A percentile compares a stretch with the other conserved stretches of the same genome.
Conservation (phyloP, 2,329 filamentous ascomycete species). For the Capronia americana region DNA sequence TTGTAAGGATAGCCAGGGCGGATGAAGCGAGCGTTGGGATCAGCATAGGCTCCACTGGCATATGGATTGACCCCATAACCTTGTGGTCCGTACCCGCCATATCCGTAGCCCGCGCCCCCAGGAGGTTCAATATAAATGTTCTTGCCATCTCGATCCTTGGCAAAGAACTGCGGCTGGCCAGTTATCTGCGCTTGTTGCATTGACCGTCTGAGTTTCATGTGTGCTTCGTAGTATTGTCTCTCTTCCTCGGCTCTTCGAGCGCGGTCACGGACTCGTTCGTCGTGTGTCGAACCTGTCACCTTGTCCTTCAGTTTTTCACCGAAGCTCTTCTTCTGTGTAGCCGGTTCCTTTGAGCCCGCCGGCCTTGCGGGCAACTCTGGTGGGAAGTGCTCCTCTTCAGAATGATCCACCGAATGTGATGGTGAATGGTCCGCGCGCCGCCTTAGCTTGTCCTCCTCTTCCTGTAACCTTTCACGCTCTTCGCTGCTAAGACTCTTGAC, state of each 20-base stretch:
- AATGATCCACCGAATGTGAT: constrained; percentile 22
- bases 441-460: constrained; percentile 42
- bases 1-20: constrained; percentile 58
- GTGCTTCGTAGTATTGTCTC: constrained; percentile 58
- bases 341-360: constrained; percentile 26
- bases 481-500: constrained; percentile 55
- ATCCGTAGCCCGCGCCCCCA: constrained; percentile 37
- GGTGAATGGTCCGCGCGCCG: constrained; percentile 28
- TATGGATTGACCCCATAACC: constrained; percentile 55
- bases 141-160: constrained; percentile 60
- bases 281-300: constrained; percentile 63
- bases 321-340: constrained; percentile 50
- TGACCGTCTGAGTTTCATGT: constrained; percentile 58
- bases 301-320: constrained; percentile 66
- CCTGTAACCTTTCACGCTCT: constrained; percentile 57
- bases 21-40: constrained; percentile 57
- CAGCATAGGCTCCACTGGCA: constrained; percentile 53
- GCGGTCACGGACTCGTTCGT: constrained; percentile 58
- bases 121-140: constrained; percentile 67
- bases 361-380: constrained; percentile 32
- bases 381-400: constrained; percentile 39
- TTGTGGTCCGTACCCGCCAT: constrained; percentile 29
- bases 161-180: constrained; percentile 62
- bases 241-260: constrained; percentile 58
- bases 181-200: constrained; percentile 60